These are phyloP conservation scores for Fusarium tupiense DNA, from an alignment of 2,329 filamentous ascomycete species.

Conservation along the genomic window DNA sequence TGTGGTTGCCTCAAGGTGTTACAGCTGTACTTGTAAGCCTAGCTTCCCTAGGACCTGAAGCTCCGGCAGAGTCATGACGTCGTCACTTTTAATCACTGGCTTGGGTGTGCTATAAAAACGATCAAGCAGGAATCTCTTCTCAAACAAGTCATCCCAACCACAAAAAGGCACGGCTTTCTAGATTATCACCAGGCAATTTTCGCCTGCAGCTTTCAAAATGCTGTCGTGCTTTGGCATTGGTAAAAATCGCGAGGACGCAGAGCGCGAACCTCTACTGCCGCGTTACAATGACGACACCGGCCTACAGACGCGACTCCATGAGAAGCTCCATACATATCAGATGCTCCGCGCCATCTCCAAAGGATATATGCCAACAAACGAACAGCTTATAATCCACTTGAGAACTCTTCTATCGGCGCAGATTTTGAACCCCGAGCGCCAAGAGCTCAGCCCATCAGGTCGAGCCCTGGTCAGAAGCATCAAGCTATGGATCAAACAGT, in stretches of 20 bases:
- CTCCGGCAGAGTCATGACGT: constrained; percentile 38
- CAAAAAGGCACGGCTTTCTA: neutral
- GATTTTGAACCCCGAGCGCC: constrained; percentile 75
- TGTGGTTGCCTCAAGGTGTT: constrained; percentile 6
- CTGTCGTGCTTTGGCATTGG: constrained; percentile 73
- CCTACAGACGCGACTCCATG: constrained; percentile 79
- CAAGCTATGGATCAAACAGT: constrained; percentile 78
- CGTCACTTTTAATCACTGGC: constrained; percentile 8
- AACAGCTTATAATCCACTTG: constrained; percentile 83
- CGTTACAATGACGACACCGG: constrained; percentile 84
- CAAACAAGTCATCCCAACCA: neutral
- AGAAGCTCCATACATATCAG: constrained; percentile 94
- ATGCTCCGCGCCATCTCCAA: constrained; percentile 84
- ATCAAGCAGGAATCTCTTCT: constrained; percentile 2
- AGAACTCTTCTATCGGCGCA: constrained; percentile 82
- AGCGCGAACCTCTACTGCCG: constrained; percentile 82
- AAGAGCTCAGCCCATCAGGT: constrained; percentile 80
- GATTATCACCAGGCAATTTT: neutral
- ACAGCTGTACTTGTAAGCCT: neutral
- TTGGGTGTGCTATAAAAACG: neutral
- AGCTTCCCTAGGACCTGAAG: constrained; percentile 25
- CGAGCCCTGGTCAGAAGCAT: constrained; percentile 75
- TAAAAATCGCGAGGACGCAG: constrained; percentile 60
- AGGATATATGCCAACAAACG: constrained; percentile 92
- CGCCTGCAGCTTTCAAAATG: constrained; percentile 48